These are phyloP conservation scores for Brasilioporus rufonigricans DNA, from an alignment of 768 basidiomycete genomes.

Conservation along the genomic window DNA sequence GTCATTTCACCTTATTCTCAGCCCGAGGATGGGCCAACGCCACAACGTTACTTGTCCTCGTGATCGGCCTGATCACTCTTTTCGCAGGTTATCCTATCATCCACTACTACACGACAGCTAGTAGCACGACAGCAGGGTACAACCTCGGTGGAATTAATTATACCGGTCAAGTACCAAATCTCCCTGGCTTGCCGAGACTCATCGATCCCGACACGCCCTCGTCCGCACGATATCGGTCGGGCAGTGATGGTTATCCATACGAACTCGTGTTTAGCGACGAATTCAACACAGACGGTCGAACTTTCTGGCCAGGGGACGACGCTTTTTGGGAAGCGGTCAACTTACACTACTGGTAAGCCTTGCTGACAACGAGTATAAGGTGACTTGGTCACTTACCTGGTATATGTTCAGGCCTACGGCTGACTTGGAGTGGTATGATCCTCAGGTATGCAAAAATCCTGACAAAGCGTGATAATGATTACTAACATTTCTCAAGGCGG, in stretches of 20 bases:
- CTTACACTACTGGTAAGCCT: slow-evolving; percentile 71
- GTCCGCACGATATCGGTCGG: slow-evolving; percentile 52
- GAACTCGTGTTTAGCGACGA: slow-evolving; percentile 88
- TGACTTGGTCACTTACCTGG: slow-evolving; percentile 4
- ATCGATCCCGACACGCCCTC: slow-evolving; percentile 78
- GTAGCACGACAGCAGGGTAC: slow-evolving; percentile 47
- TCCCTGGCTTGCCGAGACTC: slow-evolving; percentile 63
- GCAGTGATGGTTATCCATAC: slow-evolving; percentile 75
- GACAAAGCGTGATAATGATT: background rate
- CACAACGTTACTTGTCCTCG: slow-evolving; percentile 67
- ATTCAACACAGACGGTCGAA: slow-evolving; percentile 71
- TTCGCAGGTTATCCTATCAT: slow-evolving; percentile 92
- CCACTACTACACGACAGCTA: slow-evolving; percentile 42
- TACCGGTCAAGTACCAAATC: slow-evolving; percentile 81
- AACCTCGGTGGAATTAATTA: slow-evolving; percentile 85
- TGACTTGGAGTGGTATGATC: slow-evolving; percentile 85
- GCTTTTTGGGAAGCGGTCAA: slow-evolving; percentile 86
- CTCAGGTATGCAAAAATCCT: slow-evolving; percentile 43
- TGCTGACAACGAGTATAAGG: background rate
- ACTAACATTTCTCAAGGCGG: slow-evolving; percentile 37
- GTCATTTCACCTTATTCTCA: slow-evolving; percentile 72
- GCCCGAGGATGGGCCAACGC: slow-evolving; percentile 80
- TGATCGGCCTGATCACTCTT: slow-evolving; percentile 66
- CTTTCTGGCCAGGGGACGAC: slow-evolving; percentile 80
- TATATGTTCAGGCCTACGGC: slow-evolving; percentile 49